phyloP scores from a whole-genome alignment of 371 early-diverging fungal genomes.

The Mortierella sp. region DNA sequence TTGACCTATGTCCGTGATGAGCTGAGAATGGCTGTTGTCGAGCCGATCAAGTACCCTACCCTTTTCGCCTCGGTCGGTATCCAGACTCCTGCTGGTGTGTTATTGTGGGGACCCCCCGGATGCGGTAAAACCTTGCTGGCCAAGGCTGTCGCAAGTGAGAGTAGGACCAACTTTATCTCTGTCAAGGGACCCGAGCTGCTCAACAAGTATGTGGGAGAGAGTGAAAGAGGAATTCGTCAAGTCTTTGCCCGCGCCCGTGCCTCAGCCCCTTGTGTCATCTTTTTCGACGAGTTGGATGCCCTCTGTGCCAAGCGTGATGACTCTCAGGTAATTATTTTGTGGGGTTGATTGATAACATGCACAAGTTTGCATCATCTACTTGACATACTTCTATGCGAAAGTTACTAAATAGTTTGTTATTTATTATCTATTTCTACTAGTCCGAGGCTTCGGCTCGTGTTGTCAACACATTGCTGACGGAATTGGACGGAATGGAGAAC shows the following conservation, averaged over 20 bases:
- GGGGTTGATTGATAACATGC: constrained; percentile 20
- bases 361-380: too few relatives aligned
- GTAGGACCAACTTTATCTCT: constrained; percentile 98
- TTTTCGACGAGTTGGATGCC: constrained; percentile 99
- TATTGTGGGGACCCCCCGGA: constrained; percentile 99
- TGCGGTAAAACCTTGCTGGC: constrained; percentile 99
- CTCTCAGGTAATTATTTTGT: constrained; percentile 73
- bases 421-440: constrained; percentile 53
- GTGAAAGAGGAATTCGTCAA: constrained; percentile 97
- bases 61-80: constrained; percentile 95
- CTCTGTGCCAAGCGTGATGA: constrained; percentile 86
- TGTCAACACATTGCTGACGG: constrained; percentile 98
- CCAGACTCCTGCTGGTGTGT: constrained; percentile 93
- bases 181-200: constrained; percentile 99
- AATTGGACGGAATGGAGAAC: constrained; percentile 97
- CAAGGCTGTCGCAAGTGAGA: constrained; percentile 98
- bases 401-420: constrained; percentile 12
- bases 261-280: constrained; percentile 97
- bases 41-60: constrained; percentile 96
- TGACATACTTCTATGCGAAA: too few relatives aligned
- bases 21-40: constrained; percentile 96
- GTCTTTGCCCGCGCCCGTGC: constrained; percentile 98
- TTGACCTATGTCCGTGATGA: constrained; percentile 90
- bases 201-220: constrained; percentile 99
- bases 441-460: constrained; percentile 95